A percentile compares a stretch with the other conserved stretches of the same genome.
Conservation (phyloP, 2,329 filamentous ascomycete genomes). For the Aspergillus eucalypticola region DNA sequence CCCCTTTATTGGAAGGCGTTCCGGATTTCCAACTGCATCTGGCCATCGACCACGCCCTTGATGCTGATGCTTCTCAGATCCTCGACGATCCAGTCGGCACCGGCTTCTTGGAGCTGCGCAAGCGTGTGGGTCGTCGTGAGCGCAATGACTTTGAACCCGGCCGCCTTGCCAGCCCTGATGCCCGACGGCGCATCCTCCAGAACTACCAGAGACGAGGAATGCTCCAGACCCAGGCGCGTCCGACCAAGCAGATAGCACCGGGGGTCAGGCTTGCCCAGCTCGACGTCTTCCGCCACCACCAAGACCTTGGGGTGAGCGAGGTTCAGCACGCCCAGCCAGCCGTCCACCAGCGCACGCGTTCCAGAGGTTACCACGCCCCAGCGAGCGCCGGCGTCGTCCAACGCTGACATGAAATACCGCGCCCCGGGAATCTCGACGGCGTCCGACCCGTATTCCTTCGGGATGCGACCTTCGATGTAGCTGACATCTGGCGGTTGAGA, state of each 20-base stretch:
- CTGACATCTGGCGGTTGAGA: slow-evolving; percentile 64
- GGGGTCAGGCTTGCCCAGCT: slow-evolving; percentile 75
- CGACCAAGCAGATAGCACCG: slow-evolving; percentile 71
- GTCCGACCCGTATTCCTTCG: slow-evolving; percentile 72
- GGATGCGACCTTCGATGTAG: slow-evolving; percentile 75
- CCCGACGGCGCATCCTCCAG: slow-evolving; percentile 88
- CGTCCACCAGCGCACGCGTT: slow-evolving; percentile 64
- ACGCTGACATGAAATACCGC: slow-evolving; percentile 65
- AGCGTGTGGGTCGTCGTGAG: slow-evolving; percentile 79
- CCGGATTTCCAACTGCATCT: slow-evolving; percentile 66
- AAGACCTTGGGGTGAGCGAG: slow-evolving; percentile 67
- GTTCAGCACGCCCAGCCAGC: slow-evolving; percentile 69
- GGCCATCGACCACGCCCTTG: slow-evolving; percentile 56
- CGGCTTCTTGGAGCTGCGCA: slow-evolving; percentile 69
- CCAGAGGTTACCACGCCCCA: slow-evolving; percentile 87
- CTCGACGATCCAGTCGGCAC: slow-evolving; percentile 83
- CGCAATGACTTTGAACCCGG: slow-evolving; percentile 82
- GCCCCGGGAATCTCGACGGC: slow-evolving; percentile 86
- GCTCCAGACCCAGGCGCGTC: slow-evolving; percentile 55
- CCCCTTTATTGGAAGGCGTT: slow-evolving; percentile 51
- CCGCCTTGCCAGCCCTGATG: slow-evolving; percentile 77
- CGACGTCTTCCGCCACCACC: slow-evolving; percentile 74
- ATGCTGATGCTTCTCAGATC: slow-evolving; percentile 75
- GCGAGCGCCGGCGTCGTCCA: slow-evolving; percentile 63
- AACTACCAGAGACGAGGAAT: slow-evolving; percentile 65